Percentiles rank a stretch among this genome's conserved stretches.
Evolutionary conservation across 1,139 yeast genomes (phyloP).

Genomic region (Saccharomyces hybrid): DNA sequence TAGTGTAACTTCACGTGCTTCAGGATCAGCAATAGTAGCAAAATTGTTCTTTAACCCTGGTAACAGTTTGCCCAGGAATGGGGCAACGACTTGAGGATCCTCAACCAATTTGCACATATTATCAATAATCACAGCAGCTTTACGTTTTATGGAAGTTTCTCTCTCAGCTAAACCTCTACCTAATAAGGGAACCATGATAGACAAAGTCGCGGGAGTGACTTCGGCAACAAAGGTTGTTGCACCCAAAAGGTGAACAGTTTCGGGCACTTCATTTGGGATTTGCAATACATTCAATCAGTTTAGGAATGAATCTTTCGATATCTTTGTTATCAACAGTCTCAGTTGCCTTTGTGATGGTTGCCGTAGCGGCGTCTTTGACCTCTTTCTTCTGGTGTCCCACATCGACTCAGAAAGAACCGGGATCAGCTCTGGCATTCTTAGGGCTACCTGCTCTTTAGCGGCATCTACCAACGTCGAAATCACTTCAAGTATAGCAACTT

Average conservation of each 20-base stretch:
- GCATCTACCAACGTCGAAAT: slow-evolving; percentile 80
- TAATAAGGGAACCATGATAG: slow-evolving; percentile 97
- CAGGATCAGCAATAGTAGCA: slow-evolving; percentile 97
- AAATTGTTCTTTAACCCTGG: slow-evolving; percentile 91
- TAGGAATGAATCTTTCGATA: slow-evolving; percentile 97
- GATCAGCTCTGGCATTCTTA: slow-evolving; percentile 97
- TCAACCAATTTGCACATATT: slow-evolving; percentile 99
- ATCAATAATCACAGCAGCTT: slow-evolving; percentile 97
- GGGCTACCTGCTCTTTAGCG: slow-evolving; percentile 90
- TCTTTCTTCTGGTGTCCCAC: slow-evolving; percentile 99
- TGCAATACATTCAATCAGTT: slow-evolving; percentile 91
- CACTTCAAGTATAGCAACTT: slow-evolving; percentile 80
- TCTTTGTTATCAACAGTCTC: slow-evolving; percentile 98
- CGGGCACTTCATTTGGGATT: slow-evolving; percentile 95
- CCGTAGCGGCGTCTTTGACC: slow-evolving; percentile 91
- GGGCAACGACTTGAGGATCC: slow-evolving; percentile 99
- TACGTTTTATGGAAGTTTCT: slow-evolving; percentile 97
- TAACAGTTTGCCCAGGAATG: slow-evolving; percentile 86
- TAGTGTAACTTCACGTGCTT: slow-evolving; percentile 94
- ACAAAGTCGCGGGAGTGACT: slow-evolving; percentile 96
- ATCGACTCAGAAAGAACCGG: slow-evolving; percentile 96
- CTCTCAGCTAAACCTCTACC: slow-evolving; percentile 99
- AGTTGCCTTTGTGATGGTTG: slow-evolving; percentile 89
- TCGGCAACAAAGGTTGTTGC: slow-evolving; percentile 98
- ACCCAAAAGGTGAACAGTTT: slow-evolving; percentile 96